Conservation (phyloP, 345 rosid species). For the Eucalyptus pauciflora region DNA sequence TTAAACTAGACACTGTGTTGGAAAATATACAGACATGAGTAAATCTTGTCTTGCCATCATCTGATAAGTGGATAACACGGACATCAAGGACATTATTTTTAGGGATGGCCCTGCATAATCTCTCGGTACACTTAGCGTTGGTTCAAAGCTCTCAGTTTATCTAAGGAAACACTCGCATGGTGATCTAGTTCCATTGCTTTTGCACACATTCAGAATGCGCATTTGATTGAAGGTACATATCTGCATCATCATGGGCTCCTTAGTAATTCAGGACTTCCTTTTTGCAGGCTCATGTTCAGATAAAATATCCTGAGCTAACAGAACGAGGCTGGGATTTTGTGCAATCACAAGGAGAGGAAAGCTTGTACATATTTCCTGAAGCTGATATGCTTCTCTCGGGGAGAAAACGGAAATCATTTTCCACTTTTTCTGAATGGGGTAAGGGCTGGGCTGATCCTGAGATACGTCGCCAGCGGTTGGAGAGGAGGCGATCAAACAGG, state of each 20-base stretch:
- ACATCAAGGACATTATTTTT: background rate
- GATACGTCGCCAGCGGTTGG: conserved; percentile 53
- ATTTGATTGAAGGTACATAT: background rate
- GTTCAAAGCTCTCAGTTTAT: background rate
- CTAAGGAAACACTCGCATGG: background rate
- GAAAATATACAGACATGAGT: background rate
- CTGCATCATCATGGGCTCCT: background rate
- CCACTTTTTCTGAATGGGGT: conserved; percentile 64
- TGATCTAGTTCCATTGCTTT: background rate
- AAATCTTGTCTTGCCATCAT: background rate
- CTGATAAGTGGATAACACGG: background rate
- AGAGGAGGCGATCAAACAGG: conserved; percentile 5
- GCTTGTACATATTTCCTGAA: conserved; percentile 51
- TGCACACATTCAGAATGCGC: background rate
- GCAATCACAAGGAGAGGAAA: conserved; percentile 11
- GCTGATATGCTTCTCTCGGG: conserved; percentile 68
- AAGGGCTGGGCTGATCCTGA: conserved; percentile 94
- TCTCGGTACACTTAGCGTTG: background rate
- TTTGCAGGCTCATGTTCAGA: conserved; percentile 64
- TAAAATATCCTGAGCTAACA: conserved; percentile 49
- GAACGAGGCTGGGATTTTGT: conserved; percentile 44
- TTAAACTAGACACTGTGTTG: background rate
- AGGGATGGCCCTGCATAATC: background rate
- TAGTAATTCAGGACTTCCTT: background rate
- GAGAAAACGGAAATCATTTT: conserved; percentile 16